Evolutionary conservation across 1,284 basidiomycete species (phyloP).

Genomic region (Inonotus hispidus): DNA sequence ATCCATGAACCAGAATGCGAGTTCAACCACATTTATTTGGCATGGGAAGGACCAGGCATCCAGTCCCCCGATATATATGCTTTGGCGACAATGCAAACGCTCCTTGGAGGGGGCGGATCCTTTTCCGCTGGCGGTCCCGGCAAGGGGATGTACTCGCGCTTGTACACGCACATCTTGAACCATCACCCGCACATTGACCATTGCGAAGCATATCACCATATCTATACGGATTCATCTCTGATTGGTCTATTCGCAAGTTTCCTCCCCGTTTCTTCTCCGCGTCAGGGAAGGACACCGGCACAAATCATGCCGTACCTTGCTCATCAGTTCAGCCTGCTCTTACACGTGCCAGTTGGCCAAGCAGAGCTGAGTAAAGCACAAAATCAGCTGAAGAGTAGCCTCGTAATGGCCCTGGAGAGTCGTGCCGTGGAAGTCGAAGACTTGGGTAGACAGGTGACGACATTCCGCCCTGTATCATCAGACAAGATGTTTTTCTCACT

Average conservation of each 20-base stretch:
- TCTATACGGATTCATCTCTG: slow-evolving; percentile 91
- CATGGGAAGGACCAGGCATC: slow-evolving; percentile 89
- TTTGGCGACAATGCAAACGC: slow-evolving; percentile 90
- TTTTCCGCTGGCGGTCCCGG: slow-evolving; percentile 97
- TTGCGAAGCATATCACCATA: slow-evolving; percentile 98
- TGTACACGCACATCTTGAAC: slow-evolving; percentile 98
- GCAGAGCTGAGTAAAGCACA: slow-evolving; percentile 83
- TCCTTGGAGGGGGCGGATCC: slow-evolving; percentile 92
- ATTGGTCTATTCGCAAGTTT: slow-evolving; percentile 95
- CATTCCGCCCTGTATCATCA: not conserved
- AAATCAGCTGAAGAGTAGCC: slow-evolving; percentile 91
- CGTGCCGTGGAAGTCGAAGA: slow-evolving; percentile 88
- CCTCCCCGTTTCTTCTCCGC: slow-evolving; percentile 59
- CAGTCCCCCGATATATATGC: slow-evolving; percentile 94
- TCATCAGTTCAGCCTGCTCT: slow-evolving; percentile 73
- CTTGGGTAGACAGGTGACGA: slow-evolving; percentile 67
- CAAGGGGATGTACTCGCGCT: slow-evolving; percentile 97
- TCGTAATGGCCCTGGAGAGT: slow-evolving; percentile 96
- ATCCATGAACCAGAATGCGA: slow-evolving; percentile 67
- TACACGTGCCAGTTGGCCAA: slow-evolving; percentile 61
- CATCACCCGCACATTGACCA: slow-evolving; percentile 93
- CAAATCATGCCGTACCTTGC: slow-evolving; percentile 84
- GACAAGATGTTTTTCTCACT: not conserved
- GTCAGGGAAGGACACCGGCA: slow-evolving; percentile 54
- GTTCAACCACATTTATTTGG: slow-evolving; percentile 92